phyloP scores from a whole-genome alignment of 768 basidiomycete species.

The Gloeostereum incarnatum region DNA sequence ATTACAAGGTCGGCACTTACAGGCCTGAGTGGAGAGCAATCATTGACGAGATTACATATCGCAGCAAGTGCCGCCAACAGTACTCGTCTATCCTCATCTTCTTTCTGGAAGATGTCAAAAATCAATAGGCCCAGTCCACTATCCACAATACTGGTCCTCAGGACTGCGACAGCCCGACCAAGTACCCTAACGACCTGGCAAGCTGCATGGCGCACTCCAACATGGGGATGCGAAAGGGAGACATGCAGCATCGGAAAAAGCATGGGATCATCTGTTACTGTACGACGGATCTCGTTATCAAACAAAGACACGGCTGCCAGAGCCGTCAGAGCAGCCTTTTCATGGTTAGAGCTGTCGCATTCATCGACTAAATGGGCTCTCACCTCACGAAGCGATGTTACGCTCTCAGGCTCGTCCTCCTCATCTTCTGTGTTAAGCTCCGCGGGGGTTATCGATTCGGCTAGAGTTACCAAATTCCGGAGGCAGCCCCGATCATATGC shows the following conservation, averaged over 20 bases:
- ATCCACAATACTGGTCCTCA: slow-evolving; percentile 82
- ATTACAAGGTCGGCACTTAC: slow-evolving; percentile 30
- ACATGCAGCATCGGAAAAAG: slow-evolving; percentile 38
- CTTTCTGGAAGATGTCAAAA: slow-evolving; percentile 44
- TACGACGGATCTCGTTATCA: slow-evolving; percentile 62
- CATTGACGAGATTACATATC: slow-evolving; percentile 80
- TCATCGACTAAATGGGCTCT: slow-evolving; percentile 6
- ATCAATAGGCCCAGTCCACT: slow-evolving; percentile 68
- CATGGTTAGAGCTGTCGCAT: background rate
- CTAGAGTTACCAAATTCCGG: slow-evolving; percentile 38
- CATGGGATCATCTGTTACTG: slow-evolving; percentile 49
- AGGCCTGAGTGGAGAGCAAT: slow-evolving; percentile 72
- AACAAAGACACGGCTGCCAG: slow-evolving; percentile 67
- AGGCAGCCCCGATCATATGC: slow-evolving; percentile 69
- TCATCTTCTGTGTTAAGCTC: slow-evolving; percentile 40
- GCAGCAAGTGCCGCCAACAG: slow-evolving; percentile 61
- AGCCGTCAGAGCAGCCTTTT: slow-evolving; percentile 63
- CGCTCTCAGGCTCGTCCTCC: slow-evolving; percentile 60
- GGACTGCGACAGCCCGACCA: slow-evolving; percentile 66
- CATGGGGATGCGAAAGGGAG: slow-evolving; percentile 49
- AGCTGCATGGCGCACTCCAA: slow-evolving; percentile 77
- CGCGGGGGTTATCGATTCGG: slow-evolving; percentile 45
- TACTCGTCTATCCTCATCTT: slow-evolving; percentile 63
- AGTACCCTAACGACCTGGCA: slow-evolving; percentile 82
- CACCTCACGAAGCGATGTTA: slow-evolving; percentile 58